A percentile compares a stretch with the other conserved stretches of the same genome.
These are phyloP conservation scores for Saturnispora kantuleensis DNA, from an alignment of 805 yeast genomes.

Conservation along the genomic window DNA sequence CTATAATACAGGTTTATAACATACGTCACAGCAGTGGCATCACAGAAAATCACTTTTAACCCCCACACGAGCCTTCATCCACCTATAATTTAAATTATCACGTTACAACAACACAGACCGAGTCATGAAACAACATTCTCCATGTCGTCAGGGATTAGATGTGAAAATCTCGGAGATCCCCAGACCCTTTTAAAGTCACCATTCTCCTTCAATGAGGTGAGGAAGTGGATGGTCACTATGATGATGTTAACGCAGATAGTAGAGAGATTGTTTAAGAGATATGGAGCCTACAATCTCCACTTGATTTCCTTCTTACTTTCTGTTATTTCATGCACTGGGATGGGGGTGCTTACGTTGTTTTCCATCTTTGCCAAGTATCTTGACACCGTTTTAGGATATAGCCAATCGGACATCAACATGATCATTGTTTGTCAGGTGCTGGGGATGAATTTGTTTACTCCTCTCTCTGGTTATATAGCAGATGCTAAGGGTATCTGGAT, in stretches of 20 bases:
- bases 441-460: slow-evolving; percentile 78
- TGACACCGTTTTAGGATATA: slow-evolving; percentile 43
- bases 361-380: slow-evolving; percentile 68
- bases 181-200: not conserved
- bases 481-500: slow-evolving; percentile 73
- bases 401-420: slow-evolving; percentile 56
- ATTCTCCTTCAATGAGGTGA: not conserved
- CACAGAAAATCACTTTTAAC: too few relatives aligned
- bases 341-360: slow-evolving; percentile 26
- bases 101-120: not conserved
- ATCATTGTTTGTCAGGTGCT: slow-evolving; percentile 66
- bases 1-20: too few relatives aligned
- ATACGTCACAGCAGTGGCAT: too few relatives aligned
- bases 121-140: not conserved
- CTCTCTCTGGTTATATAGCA: slow-evolving; percentile 71
- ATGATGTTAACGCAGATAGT: not conserved
- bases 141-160: not conserved
- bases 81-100: not conserved
- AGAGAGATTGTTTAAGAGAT: slow-evolving; percentile 9
- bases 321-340: slow-evolving; percentile 21
- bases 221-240: too few relatives aligned
- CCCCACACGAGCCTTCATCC: too few relatives aligned
- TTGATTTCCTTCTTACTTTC: slow-evolving; percentile 21
- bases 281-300: slow-evolving; percentile 19
- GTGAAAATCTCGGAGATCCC: not conserved